Evolutionary conservation across 2,329 filamentous ascomycete species (phyloP).

Genomic region (Penicillium carneum): DNA sequence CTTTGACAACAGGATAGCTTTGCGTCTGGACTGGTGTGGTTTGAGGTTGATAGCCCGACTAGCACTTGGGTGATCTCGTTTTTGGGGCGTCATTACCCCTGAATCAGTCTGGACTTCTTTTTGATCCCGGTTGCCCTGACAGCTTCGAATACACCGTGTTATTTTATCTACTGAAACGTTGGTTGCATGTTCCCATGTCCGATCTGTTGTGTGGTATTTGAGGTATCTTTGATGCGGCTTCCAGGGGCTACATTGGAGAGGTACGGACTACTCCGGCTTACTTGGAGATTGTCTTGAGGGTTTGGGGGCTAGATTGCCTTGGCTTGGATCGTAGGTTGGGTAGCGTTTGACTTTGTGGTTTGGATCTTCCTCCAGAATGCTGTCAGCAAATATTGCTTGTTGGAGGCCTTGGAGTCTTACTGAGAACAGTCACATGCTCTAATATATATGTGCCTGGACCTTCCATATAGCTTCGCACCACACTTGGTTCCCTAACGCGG

Average conservation of each 20-base stretch:
- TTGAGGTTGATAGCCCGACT: conserved; percentile 5
- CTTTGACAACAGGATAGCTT: conserved; percentile 22
- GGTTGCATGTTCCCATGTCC: conserved; percentile 3
- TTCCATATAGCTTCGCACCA: not conserved
- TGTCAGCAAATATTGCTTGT: not conserved
- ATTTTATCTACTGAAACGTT: conserved; percentile 1
- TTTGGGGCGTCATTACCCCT: conserved; percentile 23
- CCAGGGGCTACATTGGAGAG: conserved; percentile 9
- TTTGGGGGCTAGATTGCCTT: not conserved
- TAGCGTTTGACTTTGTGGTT: not conserved
- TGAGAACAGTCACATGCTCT: not conserved
- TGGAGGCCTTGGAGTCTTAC: not conserved
- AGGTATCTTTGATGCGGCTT: conserved; percentile 8
- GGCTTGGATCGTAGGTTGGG: not conserved
- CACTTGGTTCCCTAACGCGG: no score
- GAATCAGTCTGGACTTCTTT: conserved; percentile 15
- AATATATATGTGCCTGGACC: not conserved
- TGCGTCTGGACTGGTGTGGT: conserved; percentile 4
- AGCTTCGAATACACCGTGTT: conserved; percentile 14
- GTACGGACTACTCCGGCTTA: conserved; percentile 1
- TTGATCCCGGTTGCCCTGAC: conserved; percentile 9
- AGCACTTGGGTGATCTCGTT: conserved; percentile 11
- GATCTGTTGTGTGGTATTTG: conserved; percentile 5
- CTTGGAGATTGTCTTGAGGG: conserved; percentile 1
- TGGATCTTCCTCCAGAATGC: no score